A percentile compares a stretch with the other conserved stretches of the same genome.
Evolutionary conservation across 1,284 basidiomycete genomes (phyloP).

Genomic region (Mrakiaceae sp.): DNA sequence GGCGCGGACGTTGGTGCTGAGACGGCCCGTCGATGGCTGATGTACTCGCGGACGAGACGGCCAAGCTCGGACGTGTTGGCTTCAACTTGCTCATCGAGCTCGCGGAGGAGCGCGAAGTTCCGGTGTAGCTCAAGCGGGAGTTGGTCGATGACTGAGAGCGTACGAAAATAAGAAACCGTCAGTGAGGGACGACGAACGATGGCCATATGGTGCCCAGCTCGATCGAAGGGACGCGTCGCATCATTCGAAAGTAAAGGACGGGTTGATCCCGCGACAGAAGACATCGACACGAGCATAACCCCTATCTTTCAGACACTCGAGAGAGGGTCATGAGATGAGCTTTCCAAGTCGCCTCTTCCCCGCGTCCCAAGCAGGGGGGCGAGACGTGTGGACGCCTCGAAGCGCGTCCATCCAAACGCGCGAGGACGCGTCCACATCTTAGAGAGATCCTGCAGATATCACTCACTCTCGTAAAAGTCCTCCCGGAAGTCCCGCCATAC

Average conservation of each 20-base stretch:
- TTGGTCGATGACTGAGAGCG: slow-evolving; percentile 60
- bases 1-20: no score
- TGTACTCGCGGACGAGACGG: slow-evolving; percentile 27
- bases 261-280: background rate
- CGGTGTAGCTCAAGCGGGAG: slow-evolving; percentile 72
- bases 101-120: slow-evolving; percentile 63
- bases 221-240: no score
- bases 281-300: no score
- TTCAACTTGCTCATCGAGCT: slow-evolving; percentile 64
- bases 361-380: background rate
- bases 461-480: slow-evolving; percentile 61
- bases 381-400: no score
- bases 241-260: slow-evolving; percentile 7
- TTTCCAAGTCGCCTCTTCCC: background rate
- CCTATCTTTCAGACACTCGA: no score
- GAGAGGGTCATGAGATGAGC: background rate
- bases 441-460: no score
- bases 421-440: no score
- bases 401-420: no score
- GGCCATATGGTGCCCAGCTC: no score
- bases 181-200: no score
- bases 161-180: no score
- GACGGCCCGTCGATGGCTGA: slow-evolving; percentile 14
- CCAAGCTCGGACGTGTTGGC: slow-evolving; percentile 29
- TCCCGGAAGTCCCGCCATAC: slow-evolving; percentile 65